These are phyloP conservation scores for Thalia dealbata DNA, from an alignment of 176 grass and related monocot species.

Conservation along the genomic window DNA sequence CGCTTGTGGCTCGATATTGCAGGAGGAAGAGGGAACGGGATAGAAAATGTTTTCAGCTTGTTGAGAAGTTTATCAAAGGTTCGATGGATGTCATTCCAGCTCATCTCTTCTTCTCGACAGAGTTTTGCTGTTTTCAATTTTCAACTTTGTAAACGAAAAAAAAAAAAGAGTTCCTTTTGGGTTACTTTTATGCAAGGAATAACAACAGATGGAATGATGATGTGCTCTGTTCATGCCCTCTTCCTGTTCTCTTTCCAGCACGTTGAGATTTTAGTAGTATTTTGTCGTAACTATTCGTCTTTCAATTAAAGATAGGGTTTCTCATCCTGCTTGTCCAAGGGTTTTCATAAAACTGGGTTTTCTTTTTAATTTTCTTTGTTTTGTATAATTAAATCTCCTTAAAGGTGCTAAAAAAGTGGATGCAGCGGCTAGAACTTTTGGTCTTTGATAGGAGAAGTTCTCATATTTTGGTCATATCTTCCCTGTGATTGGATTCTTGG, in stretches of 20 bases:
- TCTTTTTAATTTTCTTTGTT: not conserved
- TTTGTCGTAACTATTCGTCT: too few species aligned
- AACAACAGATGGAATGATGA: too few species aligned
- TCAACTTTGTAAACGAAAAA: too few species aligned
- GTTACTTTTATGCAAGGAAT: too few species aligned
- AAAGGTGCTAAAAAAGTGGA: not conserved
- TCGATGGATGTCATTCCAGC: not conserved
- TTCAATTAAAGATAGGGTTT: too few species aligned
- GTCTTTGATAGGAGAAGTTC: not conserved
- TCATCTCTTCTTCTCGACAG: not conserved
- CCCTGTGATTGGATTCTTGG: too few species aligned
- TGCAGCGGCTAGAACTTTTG: not conserved
- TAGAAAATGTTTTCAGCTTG: slow-evolving; percentile 22
- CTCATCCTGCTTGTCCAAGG: not conserved
- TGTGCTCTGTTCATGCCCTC: too few species aligned
- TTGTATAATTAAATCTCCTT: not conserved
- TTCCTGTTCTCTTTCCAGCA: not conserved
- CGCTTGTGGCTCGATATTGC: too few species aligned
- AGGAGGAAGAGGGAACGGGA: not conserved
- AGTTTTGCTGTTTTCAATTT: not conserved
- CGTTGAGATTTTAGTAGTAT: not conserved
- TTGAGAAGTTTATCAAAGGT: slow-evolving; percentile 30
- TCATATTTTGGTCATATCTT: not conserved
- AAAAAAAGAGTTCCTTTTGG: too few species aligned
- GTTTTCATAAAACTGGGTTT: not conserved